Base-by-base conservation (phyloP, 2,329 filamentous ascomycete genomes). In the Diaporthe humulicola region DNA sequence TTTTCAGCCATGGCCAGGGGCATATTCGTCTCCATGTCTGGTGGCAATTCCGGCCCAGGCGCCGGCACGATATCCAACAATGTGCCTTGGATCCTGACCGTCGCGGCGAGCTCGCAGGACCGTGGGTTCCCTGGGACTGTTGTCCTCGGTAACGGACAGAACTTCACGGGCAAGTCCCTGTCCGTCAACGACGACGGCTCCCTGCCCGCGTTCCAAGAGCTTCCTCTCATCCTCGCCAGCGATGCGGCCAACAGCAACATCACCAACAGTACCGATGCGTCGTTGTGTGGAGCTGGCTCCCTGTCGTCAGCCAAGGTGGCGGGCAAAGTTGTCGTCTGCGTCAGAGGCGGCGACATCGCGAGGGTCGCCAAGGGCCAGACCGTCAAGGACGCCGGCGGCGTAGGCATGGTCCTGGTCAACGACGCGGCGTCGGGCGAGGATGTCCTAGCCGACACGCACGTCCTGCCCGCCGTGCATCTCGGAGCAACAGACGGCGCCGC, bases 251-350 rank as follows among this genome's bases (percentile, higher is more conserved):
- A 50, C 7, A 33, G 9, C 5, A 61, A 50, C 5, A 38, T 50
- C 57, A 50, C 57, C n/a, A 67, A 67, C 64, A 38, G 6, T 14
- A 52, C 64, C 2, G 56, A 64, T 22, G 70, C 70, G 8, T 30
- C 56, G 5, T 14, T 72, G 22, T 72, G 70, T 22, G 2, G 15
- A 5, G 4, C 28, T 25, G 70, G 70, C 3, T 40, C 54, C 1
- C 58, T 72, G 6, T 36, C 33, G 7, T 30, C 56, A 2, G 28
- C 42, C 6, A 36, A 28, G 54, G 56, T 64, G 8, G 56, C 70
- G 25, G 70, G 70, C 33, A 72, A 72, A 30, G 17, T 72, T 6
- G 70, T 72, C 4, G 40, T 72, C 40, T 72, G 70, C 30, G n/a
- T 52, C 14, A 6, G 70, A 19, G 70, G 70, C 22, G 30, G 38